These are phyloP conservation scores for Straminergon stramineum DNA, from an alignment of 225 moss, liverwort and hornwort genomes.

Conservation along the genomic window DNA sequence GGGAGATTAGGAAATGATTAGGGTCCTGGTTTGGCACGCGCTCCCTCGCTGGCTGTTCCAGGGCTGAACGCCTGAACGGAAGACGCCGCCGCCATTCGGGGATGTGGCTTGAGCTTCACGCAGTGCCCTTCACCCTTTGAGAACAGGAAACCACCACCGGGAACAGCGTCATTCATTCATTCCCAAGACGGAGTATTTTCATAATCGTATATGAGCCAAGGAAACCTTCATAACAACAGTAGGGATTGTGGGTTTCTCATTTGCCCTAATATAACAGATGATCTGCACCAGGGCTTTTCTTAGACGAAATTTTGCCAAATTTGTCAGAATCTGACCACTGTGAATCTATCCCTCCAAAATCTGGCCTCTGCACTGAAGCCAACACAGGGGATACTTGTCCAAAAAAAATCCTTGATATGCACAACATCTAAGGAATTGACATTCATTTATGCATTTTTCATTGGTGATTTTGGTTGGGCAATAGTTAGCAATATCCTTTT, in stretches of 20 bases:
- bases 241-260: neutral
- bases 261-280: neutral
- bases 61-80: neutral
- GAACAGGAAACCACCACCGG: fast-evolving
- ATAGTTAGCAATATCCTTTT: fast-evolving
- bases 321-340: no score
- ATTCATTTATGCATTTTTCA: neutral
- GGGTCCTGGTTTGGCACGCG: neutral
- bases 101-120: neutral
- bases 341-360: no score
- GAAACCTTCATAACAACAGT: fast-evolving
- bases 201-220: fast-evolving
- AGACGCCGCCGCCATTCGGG: no score
- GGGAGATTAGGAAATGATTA: neutral
- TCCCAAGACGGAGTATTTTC: neutral
- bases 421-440: no score
- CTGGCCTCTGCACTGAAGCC: no score
- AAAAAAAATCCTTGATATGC: no score
- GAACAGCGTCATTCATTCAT: neutral
- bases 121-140: neutral
- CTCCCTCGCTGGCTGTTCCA: neutral
- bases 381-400: no score
- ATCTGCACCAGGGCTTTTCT: no score
- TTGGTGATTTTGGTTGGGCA: fast-evolving
- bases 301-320: no score